Evolutionary conservation across 345 rosid species (phyloP).

Genomic region (Boechera retrofracta): DNA sequence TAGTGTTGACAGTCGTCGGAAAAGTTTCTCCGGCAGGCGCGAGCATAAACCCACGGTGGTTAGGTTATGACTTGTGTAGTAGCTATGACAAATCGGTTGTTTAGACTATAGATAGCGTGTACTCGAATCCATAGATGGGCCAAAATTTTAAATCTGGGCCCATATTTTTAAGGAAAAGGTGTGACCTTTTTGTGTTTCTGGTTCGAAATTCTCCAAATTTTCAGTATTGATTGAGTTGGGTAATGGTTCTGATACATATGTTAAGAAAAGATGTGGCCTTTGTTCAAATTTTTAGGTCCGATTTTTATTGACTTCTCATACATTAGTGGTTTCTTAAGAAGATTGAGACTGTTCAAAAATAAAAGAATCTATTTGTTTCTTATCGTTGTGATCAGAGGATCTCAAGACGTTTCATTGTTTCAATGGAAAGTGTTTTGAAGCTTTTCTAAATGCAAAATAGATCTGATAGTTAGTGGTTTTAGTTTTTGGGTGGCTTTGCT

Average conservation of each 20-base stretch:
- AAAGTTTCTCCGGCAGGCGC: not conserved
- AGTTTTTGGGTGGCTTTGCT: conserved; percentile 13
- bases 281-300: too few relatives aligned
- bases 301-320: not conserved
- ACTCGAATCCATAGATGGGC: not conserved
- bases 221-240: not conserved
- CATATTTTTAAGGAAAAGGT: not conserved
- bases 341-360: not conserved
- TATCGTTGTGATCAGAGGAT: too few relatives aligned
- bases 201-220: not conserved
- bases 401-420: conserved; percentile 14
- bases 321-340: not conserved
- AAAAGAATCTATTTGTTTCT: not conserved
- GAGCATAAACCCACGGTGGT: conserved; percentile 51
- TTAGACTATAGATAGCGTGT: not conserved
- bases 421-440: not conserved
- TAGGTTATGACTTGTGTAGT: conserved; percentile 28
- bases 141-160: not conserved
- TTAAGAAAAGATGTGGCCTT: not conserved
- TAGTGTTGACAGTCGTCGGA: not conserved
- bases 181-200: conserved; percentile 5
- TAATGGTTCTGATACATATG: not conserved
- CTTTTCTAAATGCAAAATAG: not conserved
- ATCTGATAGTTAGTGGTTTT: too few relatives aligned
- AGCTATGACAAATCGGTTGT: not conserved